Evolutionary conservation across 2,329 filamentous ascomycete species (phyloP).

Genomic region (Arthrobotrys entomopaga): DNA sequence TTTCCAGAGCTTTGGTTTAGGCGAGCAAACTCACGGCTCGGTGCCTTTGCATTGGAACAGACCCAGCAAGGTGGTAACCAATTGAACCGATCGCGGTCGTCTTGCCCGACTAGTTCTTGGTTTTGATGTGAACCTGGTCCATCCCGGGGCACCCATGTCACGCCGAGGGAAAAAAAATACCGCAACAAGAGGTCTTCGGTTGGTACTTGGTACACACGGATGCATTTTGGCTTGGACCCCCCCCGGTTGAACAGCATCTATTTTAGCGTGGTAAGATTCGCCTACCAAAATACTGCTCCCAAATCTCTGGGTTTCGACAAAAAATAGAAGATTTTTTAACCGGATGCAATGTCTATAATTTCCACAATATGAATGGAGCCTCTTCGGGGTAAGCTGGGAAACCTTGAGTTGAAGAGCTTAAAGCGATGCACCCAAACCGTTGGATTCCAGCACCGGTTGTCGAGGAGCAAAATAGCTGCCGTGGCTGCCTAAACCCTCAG

Average conservation of each 20-base stretch:
- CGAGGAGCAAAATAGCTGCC: constrained; percentile 10
- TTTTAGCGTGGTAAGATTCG: not conserved
- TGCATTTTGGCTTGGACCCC: constrained; percentile 1
- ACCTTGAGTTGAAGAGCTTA: constrained; percentile 29
- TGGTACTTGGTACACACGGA: not conserved
- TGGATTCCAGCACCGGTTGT: constrained; percentile 38
- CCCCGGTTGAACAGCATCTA: too few relatives aligned
- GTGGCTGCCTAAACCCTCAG: constrained; percentile 45
- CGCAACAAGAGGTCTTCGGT: constrained; percentile 18
- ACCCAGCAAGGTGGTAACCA: constrained; percentile 53
- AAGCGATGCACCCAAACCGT: constrained; percentile 39
- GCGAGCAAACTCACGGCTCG: constrained; percentile 51
- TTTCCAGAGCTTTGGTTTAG: constrained; percentile 51
- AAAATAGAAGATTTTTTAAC: constrained; percentile 22
- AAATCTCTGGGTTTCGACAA: constrained; percentile 25
- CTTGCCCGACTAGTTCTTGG: constrained; percentile 23
- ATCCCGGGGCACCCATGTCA: constrained; percentile 10
- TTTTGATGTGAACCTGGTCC: constrained; percentile 16
- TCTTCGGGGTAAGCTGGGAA: constrained; percentile 36
- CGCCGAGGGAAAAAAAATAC: constrained; percentile 29
- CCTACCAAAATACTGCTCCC: constrained; percentile 3
- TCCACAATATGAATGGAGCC: constrained; percentile 43
- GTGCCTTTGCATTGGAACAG: constrained; percentile 47
- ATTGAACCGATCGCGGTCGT: constrained; percentile 40
- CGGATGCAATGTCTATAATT: constrained; percentile 34